Conservation (phyloP, 345 rosid species). For the Hirschfeldia incana region DNA sequence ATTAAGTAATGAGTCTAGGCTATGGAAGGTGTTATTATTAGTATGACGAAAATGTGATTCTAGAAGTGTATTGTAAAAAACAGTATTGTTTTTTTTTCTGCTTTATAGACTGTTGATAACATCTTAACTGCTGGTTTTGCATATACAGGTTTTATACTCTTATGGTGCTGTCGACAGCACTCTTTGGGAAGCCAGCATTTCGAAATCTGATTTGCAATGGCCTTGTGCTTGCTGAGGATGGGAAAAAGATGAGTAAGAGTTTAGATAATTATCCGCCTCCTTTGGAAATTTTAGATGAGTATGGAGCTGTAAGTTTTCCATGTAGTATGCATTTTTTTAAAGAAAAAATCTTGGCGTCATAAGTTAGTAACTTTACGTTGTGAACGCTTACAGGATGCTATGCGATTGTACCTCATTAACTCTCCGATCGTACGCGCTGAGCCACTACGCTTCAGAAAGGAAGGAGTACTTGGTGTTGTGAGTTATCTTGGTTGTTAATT, state of each 20-base stretch:
- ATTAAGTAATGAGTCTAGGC: neutral
- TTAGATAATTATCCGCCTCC: slow-evolving; percentile 90
- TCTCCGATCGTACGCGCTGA: slow-evolving; percentile 99
- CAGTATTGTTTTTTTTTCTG: no score
- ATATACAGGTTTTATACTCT: slow-evolving; percentile 67
- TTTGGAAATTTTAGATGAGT: slow-evolving; percentile 74
- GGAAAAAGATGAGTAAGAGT: slow-evolving; percentile 95
- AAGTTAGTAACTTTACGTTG: slow-evolving; percentile 12
- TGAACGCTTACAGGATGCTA: slow-evolving; percentile 67
- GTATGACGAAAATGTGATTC: no score
- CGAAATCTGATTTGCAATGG: slow-evolving; percentile 96
- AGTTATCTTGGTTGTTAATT: slow-evolving; percentile 43
- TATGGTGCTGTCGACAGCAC: slow-evolving; percentile 96
- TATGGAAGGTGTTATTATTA: no score
- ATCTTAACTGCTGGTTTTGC: neutral
- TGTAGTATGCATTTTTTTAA: neutral
- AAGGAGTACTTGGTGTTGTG: slow-evolving; percentile 91
- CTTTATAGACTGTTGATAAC: neutral
- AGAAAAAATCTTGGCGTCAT: neutral
- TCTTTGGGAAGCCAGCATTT: slow-evolving; percentile 92
- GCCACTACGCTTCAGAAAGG: slow-evolving; percentile 86
- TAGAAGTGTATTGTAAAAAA: no score
- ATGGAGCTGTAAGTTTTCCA: slow-evolving; percentile 83
- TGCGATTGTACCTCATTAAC: slow-evolving; percentile 87
- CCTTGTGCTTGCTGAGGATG: slow-evolving; percentile 93